Percentiles rank a stretch among this genome's conserved stretches.
Evolutionary conservation across 2,329 filamentous ascomycete genomes (phyloP).

Genomic region (Fusarium veterinarium): DNA sequence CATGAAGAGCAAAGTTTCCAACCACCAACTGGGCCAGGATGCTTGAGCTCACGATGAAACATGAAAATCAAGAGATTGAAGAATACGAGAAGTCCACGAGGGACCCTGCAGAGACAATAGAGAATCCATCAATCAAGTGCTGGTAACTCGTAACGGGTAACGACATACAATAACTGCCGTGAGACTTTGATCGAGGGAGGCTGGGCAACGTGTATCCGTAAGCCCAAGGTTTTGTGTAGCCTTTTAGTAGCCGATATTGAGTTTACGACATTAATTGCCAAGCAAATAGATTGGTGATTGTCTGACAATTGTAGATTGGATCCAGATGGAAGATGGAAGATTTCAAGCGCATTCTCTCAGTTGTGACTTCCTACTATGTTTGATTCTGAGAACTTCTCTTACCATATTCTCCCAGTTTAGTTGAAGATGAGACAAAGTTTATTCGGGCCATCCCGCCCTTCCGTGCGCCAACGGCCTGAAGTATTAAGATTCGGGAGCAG

Average conservation of each 20-base stretch:
- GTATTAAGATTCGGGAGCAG: slow-evolving; percentile 13
- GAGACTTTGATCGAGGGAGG: slow-evolving; percentile 31
- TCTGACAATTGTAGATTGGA: background rate
- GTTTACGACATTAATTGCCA: slow-evolving; percentile 11
- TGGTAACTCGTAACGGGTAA: slow-evolving; percentile 25
- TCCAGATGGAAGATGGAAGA: background rate
- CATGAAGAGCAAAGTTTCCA: background rate
- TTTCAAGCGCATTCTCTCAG: background rate
- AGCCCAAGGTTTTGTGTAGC: background rate
- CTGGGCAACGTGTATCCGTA: slow-evolving; percentile 31
- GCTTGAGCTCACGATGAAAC: background rate
- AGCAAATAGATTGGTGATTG: background rate
- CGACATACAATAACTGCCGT: slow-evolving; percentile 21
- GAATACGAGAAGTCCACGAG: slow-evolving; percentile 24
- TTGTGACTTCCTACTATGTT: background rate
- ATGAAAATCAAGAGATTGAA: background rate
- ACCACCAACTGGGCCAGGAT: slow-evolving; percentile 1
- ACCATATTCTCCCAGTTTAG: background rate
- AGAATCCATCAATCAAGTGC: slow-evolving; percentile 21
- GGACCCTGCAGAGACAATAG: slow-evolving; percentile 11
- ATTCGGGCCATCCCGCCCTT: slow-evolving; percentile 42
- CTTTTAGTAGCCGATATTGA: background rate
- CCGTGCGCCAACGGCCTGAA: slow-evolving; percentile 29
- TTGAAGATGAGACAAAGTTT: slow-evolving; percentile 31
- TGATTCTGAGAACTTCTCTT: background rate